Base-by-base conservation (phyloP, 345 rosid species). In the Lepidium sativum region DNA sequence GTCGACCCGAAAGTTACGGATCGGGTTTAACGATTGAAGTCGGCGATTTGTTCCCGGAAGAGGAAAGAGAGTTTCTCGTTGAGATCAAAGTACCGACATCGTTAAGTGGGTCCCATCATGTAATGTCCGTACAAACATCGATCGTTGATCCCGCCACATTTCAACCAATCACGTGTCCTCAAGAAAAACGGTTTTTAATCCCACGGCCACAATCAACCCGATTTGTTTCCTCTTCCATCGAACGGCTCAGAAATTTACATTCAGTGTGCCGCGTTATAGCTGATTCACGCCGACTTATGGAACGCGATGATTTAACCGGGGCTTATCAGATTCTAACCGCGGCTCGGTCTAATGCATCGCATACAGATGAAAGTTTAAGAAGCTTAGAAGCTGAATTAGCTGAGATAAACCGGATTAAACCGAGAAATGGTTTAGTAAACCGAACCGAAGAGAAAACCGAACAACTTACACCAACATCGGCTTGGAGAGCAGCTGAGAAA, bases 51-150 rank as follows among this genome's bases (percentile, higher is more conserved):
- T 79, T 76, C 64, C 85, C 80, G 8, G 88, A 78, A 71, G 98
- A 89, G 37, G 97, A 92, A 72, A 78, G 83, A 67, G 94, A 92
- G 14, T 50, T 83, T 13, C 80, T 92, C 38, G 79, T 92, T 38
- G 96, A 89, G 76, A 8, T 92, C 54, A 80, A 73, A 67, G 85
- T 81, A 42, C 82, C 87, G 6, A 67, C 76, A 17, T 54, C 69
- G 3, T 63, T 80, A 0, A 47, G 42, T 8, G 86, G 91, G 80
- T 56, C 87, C 80, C 82, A 71, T 73, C 78, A 72, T 33, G 71
- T 83, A 35, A 59, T 92, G 75, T 75, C 86, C 79, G 86, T 89
- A 63, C 89, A 85, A 16, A 79, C 88, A 11, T 84, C 84, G 12
- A 57, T 76, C 74, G 75, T 48, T 45, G 92, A 87, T 75, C 81